phyloP scores from a whole-genome alignment of 305 asterid genomes.

The Fraxinus angustifolia region DNA sequence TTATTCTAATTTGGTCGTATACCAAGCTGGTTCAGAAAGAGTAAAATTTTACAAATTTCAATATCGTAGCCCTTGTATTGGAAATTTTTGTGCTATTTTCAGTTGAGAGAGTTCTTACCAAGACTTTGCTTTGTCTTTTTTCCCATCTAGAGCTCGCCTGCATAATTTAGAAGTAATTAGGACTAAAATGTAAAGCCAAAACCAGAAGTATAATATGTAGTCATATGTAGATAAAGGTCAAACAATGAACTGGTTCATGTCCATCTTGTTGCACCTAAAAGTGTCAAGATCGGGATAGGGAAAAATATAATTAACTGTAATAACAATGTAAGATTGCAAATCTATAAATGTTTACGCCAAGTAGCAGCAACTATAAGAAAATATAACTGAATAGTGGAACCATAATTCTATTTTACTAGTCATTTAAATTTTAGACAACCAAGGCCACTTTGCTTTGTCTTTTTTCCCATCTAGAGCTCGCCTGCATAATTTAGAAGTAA shows the following conservation, averaged over 20 bases:
- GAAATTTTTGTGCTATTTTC: background rate
- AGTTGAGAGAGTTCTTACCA: conserved; percentile 51
- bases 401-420: background rate
- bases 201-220: background rate
- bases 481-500: conserved; percentile 49
- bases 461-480: conserved; percentile 85
- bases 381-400: background rate
- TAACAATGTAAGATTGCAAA: background rate
- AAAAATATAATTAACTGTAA: background rate
- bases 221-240: background rate
- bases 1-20: background rate
- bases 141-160: conserved; percentile 95
- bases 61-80: background rate
- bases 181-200: conserved; percentile 1
- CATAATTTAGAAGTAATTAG: conserved; percentile 22
- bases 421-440: conserved; percentile 33
- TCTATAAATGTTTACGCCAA: background rate
- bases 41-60: background rate
- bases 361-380: background rate
- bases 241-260: background rate
- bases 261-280: background rate
- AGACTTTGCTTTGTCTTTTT: conserved; percentile 77
- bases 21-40: background rate
- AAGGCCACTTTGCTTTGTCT: conserved; percentile 77
- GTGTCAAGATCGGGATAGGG: background rate